Conservation (phyloP, 768 basidiomycete species). For the Epithele typhae region DNA sequence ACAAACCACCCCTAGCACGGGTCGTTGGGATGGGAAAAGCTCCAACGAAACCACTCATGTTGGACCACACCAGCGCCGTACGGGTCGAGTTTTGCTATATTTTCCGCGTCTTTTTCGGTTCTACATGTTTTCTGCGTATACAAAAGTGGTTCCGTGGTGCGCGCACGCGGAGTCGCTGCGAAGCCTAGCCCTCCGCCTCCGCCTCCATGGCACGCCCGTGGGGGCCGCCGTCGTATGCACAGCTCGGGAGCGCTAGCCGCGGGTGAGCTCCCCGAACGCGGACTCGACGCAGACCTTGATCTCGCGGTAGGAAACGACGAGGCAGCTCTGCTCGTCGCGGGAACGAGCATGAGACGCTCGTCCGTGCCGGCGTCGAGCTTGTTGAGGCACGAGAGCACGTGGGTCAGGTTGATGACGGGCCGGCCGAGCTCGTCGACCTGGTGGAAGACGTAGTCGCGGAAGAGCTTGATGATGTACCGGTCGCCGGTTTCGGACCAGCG, state of each 20-base stretch:
- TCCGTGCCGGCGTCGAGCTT: constrained; percentile 96
- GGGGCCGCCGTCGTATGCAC: constrained; percentile 15
- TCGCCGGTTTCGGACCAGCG: constrained; percentile 99
- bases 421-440: constrained; percentile 89
- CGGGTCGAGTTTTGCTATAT: constrained; percentile 34
- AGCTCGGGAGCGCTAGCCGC: constrained; percentile 12
- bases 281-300: constrained; percentile 81
- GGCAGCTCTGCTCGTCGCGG: constrained; percentile 92
- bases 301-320: constrained; percentile 91
- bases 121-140: constrained; percentile 50
- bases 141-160: neutral
- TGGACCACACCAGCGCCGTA: too few species aligned
- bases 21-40: too few species aligned
- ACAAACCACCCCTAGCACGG: too few species aligned
- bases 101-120: constrained; percentile 65
- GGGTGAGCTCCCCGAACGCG: constrained; percentile 62
- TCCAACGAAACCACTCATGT: too few species aligned
- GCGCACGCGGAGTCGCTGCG: neutral
- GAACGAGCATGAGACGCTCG: constrained; percentile 94
- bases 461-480: constrained; percentile 95
- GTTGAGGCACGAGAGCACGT: constrained; percentile 90
- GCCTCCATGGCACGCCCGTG: too few species aligned
- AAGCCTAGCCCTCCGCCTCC: too few species aligned
- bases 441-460: constrained; percentile 98
- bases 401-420: constrained; percentile 84